A percentile compares a stretch with the other conserved stretches of the same genome.
Evolutionary conservation across 371 early-diverging fungal genomes (phyloP).

Genomic region (Parasitella parasitica): DNA sequence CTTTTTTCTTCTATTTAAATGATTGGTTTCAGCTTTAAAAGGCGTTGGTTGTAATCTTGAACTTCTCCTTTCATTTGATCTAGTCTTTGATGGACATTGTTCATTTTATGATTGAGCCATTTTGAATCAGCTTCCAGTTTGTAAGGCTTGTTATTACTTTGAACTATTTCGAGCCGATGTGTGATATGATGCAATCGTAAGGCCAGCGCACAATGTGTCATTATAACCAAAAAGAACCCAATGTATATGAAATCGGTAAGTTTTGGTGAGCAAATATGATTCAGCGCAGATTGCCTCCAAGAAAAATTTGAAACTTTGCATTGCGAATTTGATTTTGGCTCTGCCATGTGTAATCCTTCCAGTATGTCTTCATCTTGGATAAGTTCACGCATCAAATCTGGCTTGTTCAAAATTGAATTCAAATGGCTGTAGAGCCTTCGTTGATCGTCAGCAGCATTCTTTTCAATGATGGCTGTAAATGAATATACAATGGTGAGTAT

Average conservation of each 20-base stretch:
- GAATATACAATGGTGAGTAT: too few relatives aligned
- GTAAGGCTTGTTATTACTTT: background rate
- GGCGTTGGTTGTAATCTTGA: slow-evolving; percentile 11
- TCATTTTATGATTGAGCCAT: slow-evolving; percentile 6
- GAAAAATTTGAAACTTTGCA: background rate
- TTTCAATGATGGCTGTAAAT: slow-evolving; percentile 30
- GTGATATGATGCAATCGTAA: slow-evolving; percentile 14
- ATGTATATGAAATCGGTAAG: slow-evolving; percentile 1
- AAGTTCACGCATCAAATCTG: slow-evolving; percentile 7
- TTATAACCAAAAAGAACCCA: slow-evolving; percentile 3
- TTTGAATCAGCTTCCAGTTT: background rate
- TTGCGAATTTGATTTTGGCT: background rate
- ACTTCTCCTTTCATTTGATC: slow-evolving; percentile 9
- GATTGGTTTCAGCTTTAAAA: slow-evolving; percentile 2
- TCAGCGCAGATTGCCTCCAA: background rate
- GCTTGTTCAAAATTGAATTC: slow-evolving; percentile 9
- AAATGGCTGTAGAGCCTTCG: slow-evolving; percentile 13
- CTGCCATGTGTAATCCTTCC: background rate
- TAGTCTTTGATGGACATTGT: slow-evolving; percentile 7
- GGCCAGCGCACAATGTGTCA: slow-evolving; percentile 19
- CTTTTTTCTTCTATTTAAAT: background rate
- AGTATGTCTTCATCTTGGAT: slow-evolving; percentile 5
- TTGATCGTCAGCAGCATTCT: slow-evolving; percentile 26
- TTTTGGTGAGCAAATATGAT: background rate
- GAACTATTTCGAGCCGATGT: background rate